A percentile compares a stretch with the other conserved stretches of the same genome.
Evolutionary conservation across 345 rosid species (phyloP).

Genomic region (Brassica napus): Da-Ae NC_063444.1:16640501-16641000

Average conservation of each 20-base stretch:
- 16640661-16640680: conserved; percentile 7
- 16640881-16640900: conserved; percentile 17
- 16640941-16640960: no score
- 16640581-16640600: conserved; percentile 90
- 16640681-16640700: conserved; percentile 35
- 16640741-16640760: conserved; percentile 19
- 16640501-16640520: conserved; percentile 96
- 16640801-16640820: neutral
- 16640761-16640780: conserved; percentile 17
- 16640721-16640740: conserved; percentile 11
- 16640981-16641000: no score
- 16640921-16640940: conserved; percentile 12
- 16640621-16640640: neutral
- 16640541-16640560: conserved; percentile 91
- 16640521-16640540: conserved; percentile 97
- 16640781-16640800: neutral
- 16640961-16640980: no score
- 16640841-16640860: neutral
- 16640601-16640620: conserved; percentile 33
- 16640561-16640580: conserved; percentile 80
- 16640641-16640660: neutral
- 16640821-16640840: neutral
- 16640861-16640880: neutral
- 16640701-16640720: conserved; percentile 26
- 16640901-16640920: conserved; percentile 19